phyloP scores from a whole-genome alignment of 768 basidiomycete species.

The Calocybe cyanea region DNA sequence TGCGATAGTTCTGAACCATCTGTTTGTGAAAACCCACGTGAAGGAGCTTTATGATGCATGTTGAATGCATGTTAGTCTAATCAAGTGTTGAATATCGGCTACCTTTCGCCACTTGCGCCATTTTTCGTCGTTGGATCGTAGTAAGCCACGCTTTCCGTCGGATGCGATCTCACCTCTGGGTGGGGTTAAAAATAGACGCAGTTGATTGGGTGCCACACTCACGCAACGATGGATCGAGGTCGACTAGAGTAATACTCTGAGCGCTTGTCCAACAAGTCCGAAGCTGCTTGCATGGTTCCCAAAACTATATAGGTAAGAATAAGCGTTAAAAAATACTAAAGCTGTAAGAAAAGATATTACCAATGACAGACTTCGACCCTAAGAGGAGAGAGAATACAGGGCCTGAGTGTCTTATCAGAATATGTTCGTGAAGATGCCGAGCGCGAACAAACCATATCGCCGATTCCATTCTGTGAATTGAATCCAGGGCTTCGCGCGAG shows the following conservation, averaged over 20 bases:
- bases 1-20: slow-evolving; percentile 38
- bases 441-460: slow-evolving; percentile 32
- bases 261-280: slow-evolving; percentile 45
- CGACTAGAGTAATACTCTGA: slow-evolving; percentile 46
- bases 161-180: slow-evolving; percentile 43
- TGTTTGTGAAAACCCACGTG: slow-evolving; percentile 40
- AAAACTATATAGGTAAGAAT: slow-evolving; percentile 27
- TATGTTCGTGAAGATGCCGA: not conserved
- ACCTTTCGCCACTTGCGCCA: slow-evolving; percentile 51
- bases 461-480: slow-evolving; percentile 44
- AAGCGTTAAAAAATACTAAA: not conserved
- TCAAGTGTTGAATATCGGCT: not conserved
- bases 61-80: not conserved
- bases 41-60: slow-evolving; percentile 40
- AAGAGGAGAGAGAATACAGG: slow-evolving; percentile 38
- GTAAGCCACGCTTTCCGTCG: slow-evolving; percentile 40
- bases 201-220: slow-evolving; percentile 35
- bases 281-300: slow-evolving; percentile 41
- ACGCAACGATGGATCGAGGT: slow-evolving; percentile 43
- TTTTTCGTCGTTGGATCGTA: slow-evolving; percentile 37
- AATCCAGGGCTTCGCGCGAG: slow-evolving; percentile 41
- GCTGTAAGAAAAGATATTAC: slow-evolving; percentile 14
- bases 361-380: slow-evolving; percentile 38
- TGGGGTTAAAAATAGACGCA: slow-evolving; percentile 24
- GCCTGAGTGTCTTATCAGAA: slow-evolving; percentile 20